These are phyloP conservation scores for Nannizzia gypsea DNA, from an alignment of 2,329 filamentous ascomycete genomes.

Conservation along the genomic window DNA sequence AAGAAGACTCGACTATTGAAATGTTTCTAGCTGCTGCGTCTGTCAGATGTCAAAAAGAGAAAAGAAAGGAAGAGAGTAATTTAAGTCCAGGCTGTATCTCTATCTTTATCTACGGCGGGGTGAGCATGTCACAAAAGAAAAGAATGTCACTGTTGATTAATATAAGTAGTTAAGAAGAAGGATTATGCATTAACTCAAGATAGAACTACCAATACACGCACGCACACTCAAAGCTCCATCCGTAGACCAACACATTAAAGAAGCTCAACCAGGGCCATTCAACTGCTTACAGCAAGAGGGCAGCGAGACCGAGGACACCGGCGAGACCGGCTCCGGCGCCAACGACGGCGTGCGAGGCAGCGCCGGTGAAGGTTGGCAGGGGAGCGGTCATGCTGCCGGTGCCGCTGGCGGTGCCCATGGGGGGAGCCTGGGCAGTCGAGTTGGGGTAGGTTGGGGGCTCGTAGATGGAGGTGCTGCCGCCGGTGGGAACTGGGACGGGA, in stretches of 20 bases:
- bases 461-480: slow-evolving; percentile 16
- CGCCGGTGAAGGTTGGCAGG: slow-evolving; percentile 37
- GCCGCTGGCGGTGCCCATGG: slow-evolving; percentile 14
- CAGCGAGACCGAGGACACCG: slow-evolving; percentile 42
- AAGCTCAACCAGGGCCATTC: background rate
- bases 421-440: slow-evolving; percentile 15
- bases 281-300: slow-evolving; percentile 33
- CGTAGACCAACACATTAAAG: background rate
- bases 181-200: background rate
- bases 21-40: background rate
- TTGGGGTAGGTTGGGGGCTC: slow-evolving; percentile 15
- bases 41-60: no score
- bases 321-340: slow-evolving; percentile 41
- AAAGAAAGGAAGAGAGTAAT: no score
- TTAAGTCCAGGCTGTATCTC: no score
- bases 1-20: background rate
- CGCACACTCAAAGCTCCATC: no score
- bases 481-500: slow-evolving; percentile 14
- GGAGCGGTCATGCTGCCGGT: slow-evolving; percentile 20
- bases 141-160: background rate
- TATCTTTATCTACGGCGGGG: background rate
- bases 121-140: background rate
- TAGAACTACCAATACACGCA: background rate
- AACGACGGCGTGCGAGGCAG: slow-evolving; percentile 36
- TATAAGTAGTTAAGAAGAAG: background rate